Conservation (phyloP, 2,329 filamentous ascomycete species). For the Cercospora zeina region DNA sequence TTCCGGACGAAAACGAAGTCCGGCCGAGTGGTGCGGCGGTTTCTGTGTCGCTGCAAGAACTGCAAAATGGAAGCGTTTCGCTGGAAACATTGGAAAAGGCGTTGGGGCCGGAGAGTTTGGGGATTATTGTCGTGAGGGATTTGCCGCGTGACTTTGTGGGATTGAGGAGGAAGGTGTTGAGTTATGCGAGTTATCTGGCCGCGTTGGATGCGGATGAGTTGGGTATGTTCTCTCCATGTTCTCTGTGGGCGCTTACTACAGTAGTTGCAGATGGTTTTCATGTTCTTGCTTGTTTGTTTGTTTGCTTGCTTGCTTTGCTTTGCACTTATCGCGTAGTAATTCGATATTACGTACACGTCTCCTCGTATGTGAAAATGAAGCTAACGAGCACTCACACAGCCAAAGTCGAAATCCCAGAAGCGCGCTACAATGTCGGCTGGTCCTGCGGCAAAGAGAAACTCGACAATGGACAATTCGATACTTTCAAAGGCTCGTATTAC, state of each 20-base stretch:
- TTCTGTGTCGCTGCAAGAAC: slow-evolving; percentile 49
- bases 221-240: slow-evolving; percentile 49
- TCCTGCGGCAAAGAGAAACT: slow-evolving; percentile 80
- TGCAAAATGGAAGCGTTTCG: slow-evolving; percentile 56
- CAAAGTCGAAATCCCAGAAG: slow-evolving; percentile 51
- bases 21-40: slow-evolving; percentile 40
- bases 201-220: slow-evolving; percentile 72
- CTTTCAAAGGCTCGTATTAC: slow-evolving; percentile 80
- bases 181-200: slow-evolving; percentile 85
- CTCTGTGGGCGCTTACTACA: too few relatives aligned
- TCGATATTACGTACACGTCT: background rate
- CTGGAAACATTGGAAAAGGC: slow-evolving; percentile 71
- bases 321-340: background rate
- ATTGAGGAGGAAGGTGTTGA: slow-evolving; percentile 74
- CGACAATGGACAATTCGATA: slow-evolving; percentile 74
- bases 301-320: background rate
- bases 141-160: slow-evolving; percentile 69
- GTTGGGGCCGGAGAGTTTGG: slow-evolving; percentile 86
- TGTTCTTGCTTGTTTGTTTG: background rate
- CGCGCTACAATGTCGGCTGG: slow-evolving; percentile 69
- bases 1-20: slow-evolving; percentile 1
- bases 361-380: background rate
- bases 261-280: too few relatives aligned
- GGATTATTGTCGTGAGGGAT: slow-evolving; percentile 90
- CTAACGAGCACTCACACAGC: slow-evolving; percentile 33